Percentiles rank a stretch among this genome's conserved stretches.
Conservation (phyloP, 78 protist species). For the Dictyostelium brefeldianum region DNA sequence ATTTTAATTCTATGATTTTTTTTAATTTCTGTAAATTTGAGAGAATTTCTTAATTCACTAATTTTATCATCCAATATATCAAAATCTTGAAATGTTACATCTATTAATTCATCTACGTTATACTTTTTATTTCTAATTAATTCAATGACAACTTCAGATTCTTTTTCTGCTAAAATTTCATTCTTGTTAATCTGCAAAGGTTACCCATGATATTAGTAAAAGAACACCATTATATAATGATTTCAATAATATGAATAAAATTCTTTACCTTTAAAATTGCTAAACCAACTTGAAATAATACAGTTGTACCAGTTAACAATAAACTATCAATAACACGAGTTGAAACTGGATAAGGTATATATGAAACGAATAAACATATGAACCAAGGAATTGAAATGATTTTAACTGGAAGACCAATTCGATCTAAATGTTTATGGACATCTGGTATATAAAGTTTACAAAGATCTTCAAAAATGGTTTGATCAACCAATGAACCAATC, state of each 20-base stretch:
- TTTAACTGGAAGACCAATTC: conserved; percentile 69
- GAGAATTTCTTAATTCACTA: conserved; percentile 65
- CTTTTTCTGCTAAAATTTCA: conserved; percentile 41
- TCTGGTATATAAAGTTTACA: conserved; percentile 65
- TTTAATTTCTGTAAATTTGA: conserved; percentile 64
- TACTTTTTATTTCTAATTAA: conserved; percentile 35
- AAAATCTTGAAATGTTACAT: conserved; percentile 60
- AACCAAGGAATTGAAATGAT: conserved; percentile 86
- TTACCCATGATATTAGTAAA: too few relatives aligned
- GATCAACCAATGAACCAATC: conserved; percentile 85
- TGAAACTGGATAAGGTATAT: conserved; percentile 68
- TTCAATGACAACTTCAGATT: conserved; percentile 56
- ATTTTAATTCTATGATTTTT: conserved; percentile 28
- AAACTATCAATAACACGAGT: conserved; percentile 83
- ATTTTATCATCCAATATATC: conserved; percentile 39
- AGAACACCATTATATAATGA: too few relatives aligned
- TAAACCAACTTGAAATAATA: conserved; percentile 75
- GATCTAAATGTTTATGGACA: conserved; percentile 58
- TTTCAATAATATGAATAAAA: neutral
- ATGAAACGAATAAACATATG: conserved; percentile 81
- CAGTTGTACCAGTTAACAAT: conserved; percentile 80
- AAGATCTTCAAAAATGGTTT: conserved; percentile 75
- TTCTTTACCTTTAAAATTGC: conserved; percentile 60
- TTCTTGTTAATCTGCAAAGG: conserved; percentile 48
- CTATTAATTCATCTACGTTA: conserved; percentile 59